Conservation (phyloP, 306 rosid species). For the Erythrophleum fordii region DNA sequence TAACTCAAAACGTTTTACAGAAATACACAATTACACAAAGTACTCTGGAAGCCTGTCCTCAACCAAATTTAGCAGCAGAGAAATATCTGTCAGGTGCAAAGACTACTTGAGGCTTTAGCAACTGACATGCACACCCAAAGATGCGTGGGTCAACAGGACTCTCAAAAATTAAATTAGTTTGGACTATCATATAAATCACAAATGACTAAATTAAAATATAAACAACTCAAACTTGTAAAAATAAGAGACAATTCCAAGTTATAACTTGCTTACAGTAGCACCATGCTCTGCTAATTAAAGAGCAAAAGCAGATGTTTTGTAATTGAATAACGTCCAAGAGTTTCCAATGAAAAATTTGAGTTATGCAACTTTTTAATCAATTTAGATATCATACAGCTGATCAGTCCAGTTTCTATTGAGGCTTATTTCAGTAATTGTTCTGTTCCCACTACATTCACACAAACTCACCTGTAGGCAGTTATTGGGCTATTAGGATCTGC, state of each 20-base stretch:
- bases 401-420: not conserved
- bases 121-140: too few species aligned
- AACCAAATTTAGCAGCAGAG: too few species aligned
- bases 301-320: conserved; percentile 10
- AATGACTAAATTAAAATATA: not conserved
- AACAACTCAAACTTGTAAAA: conserved; percentile 9
- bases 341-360: conserved; percentile 22
- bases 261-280: conserved; percentile 8
- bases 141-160: too few species aligned
- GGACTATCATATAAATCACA: too few species aligned
- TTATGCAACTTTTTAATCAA: conserved; percentile 4
- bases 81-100: too few species aligned
- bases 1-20: too few species aligned
- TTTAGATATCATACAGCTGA: not conserved
- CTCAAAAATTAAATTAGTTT: too few species aligned
- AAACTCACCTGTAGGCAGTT: conserved; percentile 84
- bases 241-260: conserved; percentile 19
- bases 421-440: conserved; percentile 11
- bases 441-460: conserved; percentile 19
- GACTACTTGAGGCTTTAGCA: too few species aligned
- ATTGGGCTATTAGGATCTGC: conserved; percentile 80
- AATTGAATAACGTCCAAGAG: conserved; percentile 13
- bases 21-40: too few species aligned
- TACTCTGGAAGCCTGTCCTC: too few species aligned
- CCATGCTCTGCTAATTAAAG: conserved; percentile 14